Percentiles rank a stretch among this genome's conserved stretches.
phyloP scores from a whole-genome alignment of 2,329 filamentous ascomycete genomes.

The Clonostachys rosea region DNA sequence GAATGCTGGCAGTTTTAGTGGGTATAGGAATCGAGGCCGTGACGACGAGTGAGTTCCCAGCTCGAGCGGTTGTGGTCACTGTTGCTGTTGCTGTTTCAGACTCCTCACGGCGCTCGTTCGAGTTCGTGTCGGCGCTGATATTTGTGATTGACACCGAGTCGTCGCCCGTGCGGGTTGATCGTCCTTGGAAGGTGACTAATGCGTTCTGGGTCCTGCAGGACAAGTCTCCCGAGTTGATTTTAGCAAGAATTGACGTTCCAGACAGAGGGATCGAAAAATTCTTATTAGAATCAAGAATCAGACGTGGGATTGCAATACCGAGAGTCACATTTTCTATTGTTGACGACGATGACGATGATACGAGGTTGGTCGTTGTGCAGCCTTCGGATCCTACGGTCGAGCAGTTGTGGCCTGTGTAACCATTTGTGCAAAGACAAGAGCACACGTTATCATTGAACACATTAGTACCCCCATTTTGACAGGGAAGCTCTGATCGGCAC shows the following conservation, averaged over 20 bases:
- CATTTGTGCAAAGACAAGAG: constrained; percentile 83
- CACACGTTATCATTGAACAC: constrained; percentile 65
- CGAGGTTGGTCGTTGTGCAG: constrained; percentile 45
- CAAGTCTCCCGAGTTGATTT: constrained; percentile 71
- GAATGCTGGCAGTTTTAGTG: neutral
- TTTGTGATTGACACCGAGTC: neutral
- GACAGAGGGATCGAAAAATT: constrained; percentile 78
- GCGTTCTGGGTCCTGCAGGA: constrained; percentile 85
- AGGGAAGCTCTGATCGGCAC: constrained; percentile 61
- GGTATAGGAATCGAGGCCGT: neutral
- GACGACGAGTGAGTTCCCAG: neutral
- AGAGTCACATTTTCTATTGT: constrained; percentile 67
- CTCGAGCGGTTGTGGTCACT: neutral
- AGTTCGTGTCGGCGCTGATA: neutral
- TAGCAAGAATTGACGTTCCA: constrained; percentile 62
- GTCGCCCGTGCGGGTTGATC: constrained; percentile 25
- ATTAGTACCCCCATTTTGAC: constrained; percentile 77
- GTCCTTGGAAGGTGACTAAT: constrained; percentile 76
- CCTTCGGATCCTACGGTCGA: constrained; percentile 38
- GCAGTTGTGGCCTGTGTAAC: constrained; percentile 65
- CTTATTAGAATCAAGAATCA: constrained; percentile 59
- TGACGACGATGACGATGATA: constrained; percentile 28
- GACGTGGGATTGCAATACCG: constrained; percentile 70
- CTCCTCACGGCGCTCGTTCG: neutral
- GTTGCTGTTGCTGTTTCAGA: neutral